phyloP scores from a whole-genome alignment of 192 early-diverging fungal genomes.

The Phycomyces blakesleeanus region DNA sequence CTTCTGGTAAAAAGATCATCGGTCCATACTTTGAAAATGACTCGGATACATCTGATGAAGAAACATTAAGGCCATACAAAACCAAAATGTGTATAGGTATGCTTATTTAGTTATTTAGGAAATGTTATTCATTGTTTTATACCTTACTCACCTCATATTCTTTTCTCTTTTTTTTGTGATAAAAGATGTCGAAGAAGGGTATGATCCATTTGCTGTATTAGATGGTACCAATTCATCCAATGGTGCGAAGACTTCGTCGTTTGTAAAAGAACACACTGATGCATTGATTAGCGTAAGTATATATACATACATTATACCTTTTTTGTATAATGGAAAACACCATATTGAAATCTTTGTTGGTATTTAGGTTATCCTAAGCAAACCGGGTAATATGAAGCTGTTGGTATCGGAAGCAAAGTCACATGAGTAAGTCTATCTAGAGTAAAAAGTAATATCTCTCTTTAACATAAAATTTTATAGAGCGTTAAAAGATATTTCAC shows the following conservation, averaged over 20 bases:
- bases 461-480: slow-evolving; percentile 8
- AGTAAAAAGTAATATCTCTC: neutral
- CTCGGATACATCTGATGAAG: neutral
- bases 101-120: neutral
- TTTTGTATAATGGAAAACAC: too few relatives aligned
- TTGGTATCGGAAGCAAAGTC: slow-evolving; percentile 30
- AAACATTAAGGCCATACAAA: slow-evolving; percentile 12
- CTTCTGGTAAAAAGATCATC: slow-evolving; percentile 15
- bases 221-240: neutral
- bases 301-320: neutral
- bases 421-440: slow-evolving; percentile 1
- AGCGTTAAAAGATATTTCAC: slow-evolving; percentile 19
- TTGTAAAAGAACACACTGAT: slow-evolving; percentile 20
- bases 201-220: slow-evolving; percentile 14
- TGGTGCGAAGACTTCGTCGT: neutral
- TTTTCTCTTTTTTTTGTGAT: neutral
- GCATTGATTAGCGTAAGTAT: slow-evolving; percentile 22
- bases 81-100: slow-evolving; percentile 16
- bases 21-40: slow-evolving; percentile 20
- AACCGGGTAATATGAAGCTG: slow-evolving; percentile 15
- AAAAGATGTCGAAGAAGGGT: slow-evolving; percentile 5
- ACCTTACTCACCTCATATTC: too few relatives aligned
- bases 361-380: slow-evolving; percentile 19
- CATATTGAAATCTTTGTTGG: neutral
- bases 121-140: too few relatives aligned